Conservation (phyloP, 1,284 basidiomycete species). For the Ceratobasidium sp. region DNA sequence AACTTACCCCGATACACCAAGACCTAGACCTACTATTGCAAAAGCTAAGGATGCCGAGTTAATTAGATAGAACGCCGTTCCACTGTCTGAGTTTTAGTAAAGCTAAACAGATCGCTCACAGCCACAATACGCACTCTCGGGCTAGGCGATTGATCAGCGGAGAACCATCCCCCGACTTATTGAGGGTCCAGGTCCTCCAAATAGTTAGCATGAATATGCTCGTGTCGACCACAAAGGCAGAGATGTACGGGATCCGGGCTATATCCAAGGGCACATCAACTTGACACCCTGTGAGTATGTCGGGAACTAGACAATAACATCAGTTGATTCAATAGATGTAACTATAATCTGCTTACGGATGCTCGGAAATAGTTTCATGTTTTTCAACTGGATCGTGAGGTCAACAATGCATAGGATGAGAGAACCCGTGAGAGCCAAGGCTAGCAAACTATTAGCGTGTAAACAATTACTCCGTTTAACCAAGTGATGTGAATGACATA, state of each 20-base stretch:
- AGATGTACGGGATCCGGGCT: conserved; percentile 8
- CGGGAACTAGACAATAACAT: background rate
- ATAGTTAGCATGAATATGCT: conserved; percentile 9
- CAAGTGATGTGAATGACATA: background rate
- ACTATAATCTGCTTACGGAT: background rate
- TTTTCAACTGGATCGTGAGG: background rate
- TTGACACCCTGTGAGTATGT: conserved; percentile 20
- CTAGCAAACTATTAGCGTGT: background rate
- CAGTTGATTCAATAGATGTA: background rate
- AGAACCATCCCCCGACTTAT: background rate
- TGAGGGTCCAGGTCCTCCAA: conserved; percentile 30
- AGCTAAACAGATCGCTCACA: background rate
- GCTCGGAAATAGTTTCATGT: conserved; percentile 22
- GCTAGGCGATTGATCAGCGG: conserved; percentile 12
- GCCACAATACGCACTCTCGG: conserved; percentile 22
- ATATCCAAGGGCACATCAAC: background rate
- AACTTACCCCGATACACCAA: background rate
- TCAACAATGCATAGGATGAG: background rate
- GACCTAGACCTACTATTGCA: background rate
- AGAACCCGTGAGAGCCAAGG: background rate
- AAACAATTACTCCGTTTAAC: background rate
- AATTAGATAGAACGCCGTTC: background rate
- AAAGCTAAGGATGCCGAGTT: background rate
- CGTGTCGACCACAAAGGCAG: conserved; percentile 19
- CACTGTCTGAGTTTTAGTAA: background rate